Conservation (phyloP, 2,329 filamentous ascomycete genomes). For the Dothideomycetidae sp. region DNA sequence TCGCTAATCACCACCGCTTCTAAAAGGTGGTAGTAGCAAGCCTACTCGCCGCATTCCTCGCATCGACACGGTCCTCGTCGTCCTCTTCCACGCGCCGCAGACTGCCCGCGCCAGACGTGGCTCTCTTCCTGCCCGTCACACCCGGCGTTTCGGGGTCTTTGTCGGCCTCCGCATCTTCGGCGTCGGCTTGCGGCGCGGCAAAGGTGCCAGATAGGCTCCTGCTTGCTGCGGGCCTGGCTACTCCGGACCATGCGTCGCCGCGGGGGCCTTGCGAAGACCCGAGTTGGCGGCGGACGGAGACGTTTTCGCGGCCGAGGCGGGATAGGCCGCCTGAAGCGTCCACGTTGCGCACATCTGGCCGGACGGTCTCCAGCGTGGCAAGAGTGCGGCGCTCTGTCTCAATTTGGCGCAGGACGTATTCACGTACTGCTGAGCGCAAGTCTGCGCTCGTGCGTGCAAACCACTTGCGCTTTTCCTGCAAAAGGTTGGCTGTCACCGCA, state of each 20-base stretch:
- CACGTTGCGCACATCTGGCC: slow-evolving; percentile 84
- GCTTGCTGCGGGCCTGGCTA: slow-evolving; percentile 69
- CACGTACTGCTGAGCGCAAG: slow-evolving; percentile 66
- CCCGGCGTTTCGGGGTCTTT: slow-evolving; percentile 26
- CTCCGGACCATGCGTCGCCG: slow-evolving; percentile 96
- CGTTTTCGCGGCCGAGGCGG: slow-evolving; percentile 74
- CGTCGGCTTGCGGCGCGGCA: slow-evolving; percentile 38
- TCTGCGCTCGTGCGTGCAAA: slow-evolving; percentile 77
- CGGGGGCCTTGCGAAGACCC: slow-evolving; percentile 87
- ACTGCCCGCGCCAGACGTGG: slow-evolving; percentile 35
- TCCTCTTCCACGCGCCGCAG: slow-evolving; percentile 55
- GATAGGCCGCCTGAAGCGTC: slow-evolving; percentile 82
- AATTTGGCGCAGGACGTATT: slow-evolving; percentile 89
- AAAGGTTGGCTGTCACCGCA: slow-evolving; percentile 74
- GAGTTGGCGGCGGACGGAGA: slow-evolving; percentile 61
- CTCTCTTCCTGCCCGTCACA: slow-evolving; percentile 32
- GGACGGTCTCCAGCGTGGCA: slow-evolving; percentile 81
- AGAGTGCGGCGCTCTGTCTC: slow-evolving; percentile 87
- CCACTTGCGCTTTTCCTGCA: slow-evolving; percentile 83
- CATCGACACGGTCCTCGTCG: slow-evolving; percentile 89
- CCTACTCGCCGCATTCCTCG: slow-evolving; percentile 84
- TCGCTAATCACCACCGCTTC: background rate
- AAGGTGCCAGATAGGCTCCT: slow-evolving; percentile 64
- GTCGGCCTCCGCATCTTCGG: slow-evolving; percentile 38
- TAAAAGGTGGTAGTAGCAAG: slow-evolving; percentile 90